These are phyloP conservation scores for Vitellaria paradoxa DNA, from an alignment of 179 eudicot genomes.

Conservation along the genomic window DNA sequence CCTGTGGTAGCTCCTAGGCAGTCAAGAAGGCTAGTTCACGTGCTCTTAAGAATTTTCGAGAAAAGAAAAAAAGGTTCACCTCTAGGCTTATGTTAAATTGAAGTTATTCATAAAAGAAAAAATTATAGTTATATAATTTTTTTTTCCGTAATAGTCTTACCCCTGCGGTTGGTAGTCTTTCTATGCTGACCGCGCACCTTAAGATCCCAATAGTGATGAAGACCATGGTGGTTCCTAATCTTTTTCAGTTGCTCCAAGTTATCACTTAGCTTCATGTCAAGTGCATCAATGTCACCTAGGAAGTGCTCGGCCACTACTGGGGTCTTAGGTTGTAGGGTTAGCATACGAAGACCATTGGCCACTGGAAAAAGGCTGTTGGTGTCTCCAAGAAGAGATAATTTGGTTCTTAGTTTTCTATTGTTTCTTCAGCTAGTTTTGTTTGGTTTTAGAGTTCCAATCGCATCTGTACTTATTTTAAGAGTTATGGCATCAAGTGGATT, in stretches of 20 bases:
- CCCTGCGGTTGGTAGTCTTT: no score
- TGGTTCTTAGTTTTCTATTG: background rate
- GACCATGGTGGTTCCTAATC: no score
- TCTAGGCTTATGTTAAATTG: background rate
- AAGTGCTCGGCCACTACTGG: slow-evolving; percentile 62
- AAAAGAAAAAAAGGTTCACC: no score
- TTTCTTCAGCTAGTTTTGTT: no score
- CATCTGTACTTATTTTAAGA: no score
- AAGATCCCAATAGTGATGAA: no score
- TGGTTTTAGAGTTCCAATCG: background rate
- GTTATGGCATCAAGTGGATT: background rate
- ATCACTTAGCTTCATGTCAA: no score
- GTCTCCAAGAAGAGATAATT: slow-evolving; percentile 55
- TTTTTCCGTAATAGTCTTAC: no score
- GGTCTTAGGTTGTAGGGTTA: slow-evolving; percentile 66
- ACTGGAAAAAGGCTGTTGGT: slow-evolving; percentile 64
- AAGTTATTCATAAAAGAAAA: no score
- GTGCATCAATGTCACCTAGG: no score
- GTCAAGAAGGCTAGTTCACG: background rate
- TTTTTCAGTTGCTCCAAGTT: no score
- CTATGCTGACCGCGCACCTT: no score
- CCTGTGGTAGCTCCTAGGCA: background rate
- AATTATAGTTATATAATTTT: background rate
- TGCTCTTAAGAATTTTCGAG: background rate
- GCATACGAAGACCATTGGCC: slow-evolving; percentile 63